phyloP scores from a whole-genome alignment of 2,329 filamentous ascomycete species.

The Cercospora sp. region DNA sequence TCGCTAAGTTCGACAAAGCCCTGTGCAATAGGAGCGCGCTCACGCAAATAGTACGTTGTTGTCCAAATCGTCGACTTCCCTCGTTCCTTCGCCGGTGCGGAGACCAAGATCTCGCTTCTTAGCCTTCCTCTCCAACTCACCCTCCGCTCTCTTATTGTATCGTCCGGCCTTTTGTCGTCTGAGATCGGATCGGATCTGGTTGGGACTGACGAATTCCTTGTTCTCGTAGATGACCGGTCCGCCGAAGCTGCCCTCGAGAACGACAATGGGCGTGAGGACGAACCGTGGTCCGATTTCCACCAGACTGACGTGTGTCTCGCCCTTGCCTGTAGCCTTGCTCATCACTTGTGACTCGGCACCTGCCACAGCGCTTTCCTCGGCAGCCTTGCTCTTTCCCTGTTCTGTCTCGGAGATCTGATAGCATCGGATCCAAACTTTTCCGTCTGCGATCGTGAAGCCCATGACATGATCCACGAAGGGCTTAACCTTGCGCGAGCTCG shows the following conservation, averaged over 20 bases:
- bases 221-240: slow-evolving; percentile 98
- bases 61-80: slow-evolving; percentile 70
- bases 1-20: slow-evolving; percentile 1
- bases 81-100: slow-evolving; percentile 64
- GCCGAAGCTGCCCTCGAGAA: slow-evolving; percentile 91
- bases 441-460: slow-evolving; percentile 85
- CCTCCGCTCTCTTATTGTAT: slow-evolving; percentile 76
- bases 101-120: slow-evolving; percentile 79
- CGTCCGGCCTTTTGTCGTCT: slow-evolving; percentile 72
- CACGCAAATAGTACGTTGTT: slow-evolving; percentile 74
- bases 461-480: slow-evolving; percentile 96
- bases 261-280: slow-evolving; percentile 90
- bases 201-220: slow-evolving; percentile 93
- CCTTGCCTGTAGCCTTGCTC: slow-evolving; percentile 42
- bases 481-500: slow-evolving; percentile 84
- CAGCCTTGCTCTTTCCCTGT: slow-evolving; percentile 54
- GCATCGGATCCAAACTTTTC: slow-evolving; percentile 93
- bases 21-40: slow-evolving; percentile 37
- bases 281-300: slow-evolving; percentile 94
- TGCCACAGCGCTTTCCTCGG: slow-evolving; percentile 35
- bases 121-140: slow-evolving; percentile 67
- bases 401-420: slow-evolving; percentile 91
- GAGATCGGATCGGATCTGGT: slow-evolving; percentile 82
- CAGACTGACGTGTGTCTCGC: slow-evolving; percentile 74
- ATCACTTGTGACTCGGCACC: slow-evolving; percentile 45